phyloP scores from a whole-genome alignment of 2,329 filamentous ascomycete genomes.

The Sarocladium brachiariae region DNA sequence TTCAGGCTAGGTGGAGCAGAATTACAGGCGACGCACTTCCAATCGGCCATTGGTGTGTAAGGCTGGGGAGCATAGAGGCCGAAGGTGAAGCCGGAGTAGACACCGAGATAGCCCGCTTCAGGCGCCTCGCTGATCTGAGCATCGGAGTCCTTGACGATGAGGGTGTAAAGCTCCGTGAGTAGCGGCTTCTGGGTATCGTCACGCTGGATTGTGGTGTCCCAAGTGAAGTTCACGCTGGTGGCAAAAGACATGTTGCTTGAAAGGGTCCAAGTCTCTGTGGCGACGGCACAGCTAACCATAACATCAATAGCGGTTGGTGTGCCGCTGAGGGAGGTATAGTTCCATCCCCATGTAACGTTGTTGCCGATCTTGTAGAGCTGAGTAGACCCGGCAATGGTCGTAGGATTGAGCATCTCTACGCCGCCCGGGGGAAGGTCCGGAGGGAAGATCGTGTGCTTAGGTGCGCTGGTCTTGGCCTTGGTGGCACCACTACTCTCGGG shows the following conservation, averaged over 20 bases:
- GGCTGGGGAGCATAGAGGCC: slow-evolving; percentile 48
- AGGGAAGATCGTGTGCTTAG: slow-evolving; percentile 34
- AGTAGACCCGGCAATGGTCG: slow-evolving; percentile 33
- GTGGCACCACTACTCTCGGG: slow-evolving; percentile 7
- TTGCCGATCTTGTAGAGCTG: slow-evolving; percentile 56
- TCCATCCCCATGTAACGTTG: slow-evolving; percentile 55
- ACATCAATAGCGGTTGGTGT: slow-evolving; percentile 56
- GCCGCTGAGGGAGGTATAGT: slow-evolving; percentile 54
- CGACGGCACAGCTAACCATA: slow-evolving; percentile 47
- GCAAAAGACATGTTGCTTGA: slow-evolving; percentile 56
- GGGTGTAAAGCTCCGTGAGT: slow-evolving; percentile 49
- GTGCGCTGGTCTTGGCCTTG: not conserved
- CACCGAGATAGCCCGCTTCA: slow-evolving; percentile 48
- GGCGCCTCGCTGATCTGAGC: slow-evolving; percentile 41
- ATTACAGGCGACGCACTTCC: slow-evolving; percentile 52
- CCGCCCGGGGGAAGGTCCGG: slow-evolving; percentile 40
- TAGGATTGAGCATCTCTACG: slow-evolving; percentile 47
- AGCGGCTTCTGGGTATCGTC: slow-evolving; percentile 39
- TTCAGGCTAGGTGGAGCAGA: slow-evolving; percentile 41
- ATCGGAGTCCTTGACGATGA: slow-evolving; percentile 56
- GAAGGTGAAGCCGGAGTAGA: slow-evolving; percentile 44
- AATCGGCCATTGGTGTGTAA: slow-evolving; percentile 46
- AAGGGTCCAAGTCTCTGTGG: slow-evolving; percentile 50
- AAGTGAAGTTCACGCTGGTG: slow-evolving; percentile 44
- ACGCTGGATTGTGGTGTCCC: slow-evolving; percentile 50